Conservation (phyloP, 768 basidiomycete species). For the Kwoniella shandongensis region DNA sequence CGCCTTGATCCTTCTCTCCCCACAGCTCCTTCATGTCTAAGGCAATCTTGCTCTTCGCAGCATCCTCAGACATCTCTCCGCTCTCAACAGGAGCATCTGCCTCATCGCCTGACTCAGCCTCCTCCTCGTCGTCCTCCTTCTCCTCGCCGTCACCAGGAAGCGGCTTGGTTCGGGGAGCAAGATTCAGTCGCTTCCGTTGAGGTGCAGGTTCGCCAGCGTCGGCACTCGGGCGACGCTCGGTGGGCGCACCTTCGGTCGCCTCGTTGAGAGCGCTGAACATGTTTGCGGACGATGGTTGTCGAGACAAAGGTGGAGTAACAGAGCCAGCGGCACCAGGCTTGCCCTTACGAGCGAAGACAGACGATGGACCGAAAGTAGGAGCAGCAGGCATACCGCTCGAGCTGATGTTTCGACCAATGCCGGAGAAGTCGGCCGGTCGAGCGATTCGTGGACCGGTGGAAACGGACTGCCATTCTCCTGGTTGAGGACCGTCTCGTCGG, state of each 20-base stretch:
- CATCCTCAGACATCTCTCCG: slow-evolving; percentile 63
- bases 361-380: slow-evolving; percentile 78
- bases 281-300: slow-evolving; percentile 75
- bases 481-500: slow-evolving; percentile 59
- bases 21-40: slow-evolving; percentile 82
- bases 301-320: slow-evolving; percentile 68
- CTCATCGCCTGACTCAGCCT: slow-evolving; percentile 58
- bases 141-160: slow-evolving; percentile 53
- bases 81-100: slow-evolving; percentile 41
- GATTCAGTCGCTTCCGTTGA: slow-evolving; percentile 69
- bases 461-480: slow-evolving; percentile 76
- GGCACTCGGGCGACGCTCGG: slow-evolving; percentile 21
- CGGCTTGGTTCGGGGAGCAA: slow-evolving; percentile 76
- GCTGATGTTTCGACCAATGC: slow-evolving; percentile 56
- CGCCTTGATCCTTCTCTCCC: slow-evolving; percentile 58
- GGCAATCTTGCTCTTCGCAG: slow-evolving; percentile 71
- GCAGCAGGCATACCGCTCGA: slow-evolving; percentile 57
- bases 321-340: slow-evolving; percentile 63
- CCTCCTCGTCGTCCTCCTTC: slow-evolving; percentile 45
- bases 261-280: slow-evolving; percentile 67
- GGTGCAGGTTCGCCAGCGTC: slow-evolving; percentile 58
- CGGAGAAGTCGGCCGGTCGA: slow-evolving; percentile 45
- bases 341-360: slow-evolving; percentile 64
- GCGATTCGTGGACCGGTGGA: slow-evolving; percentile 59
- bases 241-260: slow-evolving; percentile 32